Conservation (phyloP, 2,329 filamentous ascomycete species). For the Sordariomycetes sp. region DNA sequence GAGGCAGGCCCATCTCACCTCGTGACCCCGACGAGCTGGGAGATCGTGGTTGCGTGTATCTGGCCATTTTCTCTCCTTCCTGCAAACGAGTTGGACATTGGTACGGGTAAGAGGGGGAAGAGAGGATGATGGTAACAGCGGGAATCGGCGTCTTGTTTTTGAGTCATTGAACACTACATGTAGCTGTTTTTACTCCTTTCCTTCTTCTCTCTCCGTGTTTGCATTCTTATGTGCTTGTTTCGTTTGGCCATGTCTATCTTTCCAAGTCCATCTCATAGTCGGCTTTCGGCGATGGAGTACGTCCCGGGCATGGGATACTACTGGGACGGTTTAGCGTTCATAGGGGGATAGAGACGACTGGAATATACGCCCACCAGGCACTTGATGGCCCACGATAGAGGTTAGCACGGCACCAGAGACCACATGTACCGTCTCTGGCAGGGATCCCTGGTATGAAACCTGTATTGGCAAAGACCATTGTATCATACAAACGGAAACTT, state of each 20-base stretch:
- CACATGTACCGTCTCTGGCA: neutral
- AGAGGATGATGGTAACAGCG: neutral
- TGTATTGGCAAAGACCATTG: neutral
- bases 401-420: neutral
- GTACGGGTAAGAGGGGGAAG: neutral
- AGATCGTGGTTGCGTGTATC: neutral
- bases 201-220: neutral
- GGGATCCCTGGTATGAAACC: neutral
- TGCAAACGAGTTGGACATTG: neutral
- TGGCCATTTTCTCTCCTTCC: neutral
- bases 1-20: neutral
- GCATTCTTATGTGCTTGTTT: neutral
- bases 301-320: neutral
- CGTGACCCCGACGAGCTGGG: neutral
- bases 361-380: neutral
- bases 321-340: neutral
- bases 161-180: neutral
- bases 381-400: neutral
- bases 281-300: neutral
- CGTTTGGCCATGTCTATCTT: neutral
- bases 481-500: neutral
- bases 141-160: constrained; percentile 4
- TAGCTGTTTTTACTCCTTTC: neutral
- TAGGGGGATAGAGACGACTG: neutral
- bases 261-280: neutral